Evolutionary conservation across 2,329 filamentous ascomycete genomes (phyloP), one percentile per base, ranked within the genome.

Genomic region (Peltaster fructicola): DNA sequence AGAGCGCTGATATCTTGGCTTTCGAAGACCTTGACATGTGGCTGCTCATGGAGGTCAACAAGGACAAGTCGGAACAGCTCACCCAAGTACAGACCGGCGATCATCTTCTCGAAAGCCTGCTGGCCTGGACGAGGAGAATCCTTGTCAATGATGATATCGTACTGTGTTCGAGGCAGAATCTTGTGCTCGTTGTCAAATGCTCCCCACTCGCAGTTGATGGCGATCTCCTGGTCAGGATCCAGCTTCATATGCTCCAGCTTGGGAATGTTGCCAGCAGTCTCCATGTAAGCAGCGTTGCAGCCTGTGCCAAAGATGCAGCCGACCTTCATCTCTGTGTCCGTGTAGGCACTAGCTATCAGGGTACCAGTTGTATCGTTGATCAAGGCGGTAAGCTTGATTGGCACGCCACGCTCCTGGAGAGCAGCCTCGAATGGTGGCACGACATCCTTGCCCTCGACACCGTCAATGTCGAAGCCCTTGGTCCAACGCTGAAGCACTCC

Each of bases 311-410:
- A 98, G 48, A 98, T 98, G 54, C 85, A 93, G 28, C 88, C 88
- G 43, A 95, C 88, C 56, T 73, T 82, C 68, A 93, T 90, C 39
- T 73, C 70, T 22, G 73, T 60, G 48, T 98, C 84, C n/a, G 85
- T 95, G 56, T 98, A 98, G 15, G 81, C 76, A 14, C 85, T 95
- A 32, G 88, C 88, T 44, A 98, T 91, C 43, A 98, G 61, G 15
- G 88, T 98, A 43, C 88, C 88, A 10, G 85, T 95, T 23, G 88
- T 98, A 51, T 98, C 88, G 51, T 98, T 98, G 57, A 95, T 88
- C 50, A 98, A 57, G 17, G 88, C 88, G 13, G 77, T 78, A 29
- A 95, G 63, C 57, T 84, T 91, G 56, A 95, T 90, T 22, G 85
- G 85, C 8, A 93, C 74, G 15, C 74, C 74, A 74, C 70, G 61